phyloP scores from a whole-genome alignment of 192 early-diverging fungal species.

The Piromyces finnis region DNA sequence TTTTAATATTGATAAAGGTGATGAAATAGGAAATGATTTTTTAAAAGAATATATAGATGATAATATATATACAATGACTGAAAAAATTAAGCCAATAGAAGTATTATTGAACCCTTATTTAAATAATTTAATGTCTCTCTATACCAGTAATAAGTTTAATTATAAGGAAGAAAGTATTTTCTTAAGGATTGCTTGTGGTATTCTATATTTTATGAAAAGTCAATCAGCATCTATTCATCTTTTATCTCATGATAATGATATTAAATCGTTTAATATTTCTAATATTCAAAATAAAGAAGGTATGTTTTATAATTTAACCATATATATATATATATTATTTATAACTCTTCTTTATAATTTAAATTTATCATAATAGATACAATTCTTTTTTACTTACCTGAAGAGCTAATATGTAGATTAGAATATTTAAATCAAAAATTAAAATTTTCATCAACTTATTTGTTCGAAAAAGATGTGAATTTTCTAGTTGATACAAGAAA shows the following conservation, averaged over 20 bases:
- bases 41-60: neutral
- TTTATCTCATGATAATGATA: neutral
- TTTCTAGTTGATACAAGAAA: no score
- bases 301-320: neutral
- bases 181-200: neutral
- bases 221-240: neutral
- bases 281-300: neutral
- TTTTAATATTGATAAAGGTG: neutral
- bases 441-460: neutral
- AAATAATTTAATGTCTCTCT: neutral
- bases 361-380: no score
- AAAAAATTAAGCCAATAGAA: neutral
- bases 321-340: neutral
- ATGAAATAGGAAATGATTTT: neutral
- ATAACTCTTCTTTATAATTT: no score
- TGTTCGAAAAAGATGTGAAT: neutral
- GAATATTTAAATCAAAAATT: neutral
- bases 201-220: neutral
- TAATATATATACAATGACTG: neutral
- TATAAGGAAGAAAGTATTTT: neutral
- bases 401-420: neutral
- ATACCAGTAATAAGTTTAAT: neutral
- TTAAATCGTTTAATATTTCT: neutral
- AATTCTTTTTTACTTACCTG: neutral
- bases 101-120: neutral